Percentiles rank a stretch among this genome's conserved stretches.
Evolutionary conservation across 495 filamentous ascomycete species (phyloP).

Genomic region (Articulospora tetracladia): DNA sequence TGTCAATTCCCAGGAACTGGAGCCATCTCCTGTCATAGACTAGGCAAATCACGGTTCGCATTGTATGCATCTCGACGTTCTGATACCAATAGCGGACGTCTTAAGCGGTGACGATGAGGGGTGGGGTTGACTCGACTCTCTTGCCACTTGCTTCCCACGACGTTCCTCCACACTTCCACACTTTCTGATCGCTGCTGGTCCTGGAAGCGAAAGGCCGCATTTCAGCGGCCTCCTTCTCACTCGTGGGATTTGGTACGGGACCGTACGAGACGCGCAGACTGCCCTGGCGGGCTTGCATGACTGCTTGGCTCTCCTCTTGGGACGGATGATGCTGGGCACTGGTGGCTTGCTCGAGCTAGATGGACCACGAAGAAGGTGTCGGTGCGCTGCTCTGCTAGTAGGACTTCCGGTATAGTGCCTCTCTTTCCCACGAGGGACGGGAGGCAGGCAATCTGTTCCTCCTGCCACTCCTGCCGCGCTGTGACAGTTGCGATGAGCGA

Average conservation of each 20-base stretch:
- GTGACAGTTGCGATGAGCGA: too few species aligned
- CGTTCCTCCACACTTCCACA: background rate
- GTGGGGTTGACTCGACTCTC: background rate
- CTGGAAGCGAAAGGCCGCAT: background rate
- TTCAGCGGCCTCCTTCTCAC: background rate
- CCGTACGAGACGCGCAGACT: background rate
- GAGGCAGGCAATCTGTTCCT: too few species aligned
- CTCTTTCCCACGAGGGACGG: background rate
- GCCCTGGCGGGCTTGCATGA: background rate
- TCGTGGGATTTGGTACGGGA: background rate
- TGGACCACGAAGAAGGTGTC: too few species aligned
- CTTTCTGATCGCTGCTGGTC: background rate
- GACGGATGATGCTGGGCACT: background rate
- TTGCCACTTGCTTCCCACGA: background rate
- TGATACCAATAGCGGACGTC: background rate
- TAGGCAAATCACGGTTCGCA: background rate
- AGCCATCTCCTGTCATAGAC: background rate
- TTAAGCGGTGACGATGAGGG: background rate
- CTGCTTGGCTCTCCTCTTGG: background rate
- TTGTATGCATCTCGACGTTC: background rate
- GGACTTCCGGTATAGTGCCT: background rate
- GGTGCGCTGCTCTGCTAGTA: too few species aligned
- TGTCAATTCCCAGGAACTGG: background rate
- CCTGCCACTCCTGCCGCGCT: too few species aligned
- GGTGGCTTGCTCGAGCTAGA: background rate